Percentiles rank a stretch among this genome's conserved stretches.
Evolutionary conservation across 106 monocot genomes (phyloP).

Genomic region (Xerophyta viscosa): DNA sequence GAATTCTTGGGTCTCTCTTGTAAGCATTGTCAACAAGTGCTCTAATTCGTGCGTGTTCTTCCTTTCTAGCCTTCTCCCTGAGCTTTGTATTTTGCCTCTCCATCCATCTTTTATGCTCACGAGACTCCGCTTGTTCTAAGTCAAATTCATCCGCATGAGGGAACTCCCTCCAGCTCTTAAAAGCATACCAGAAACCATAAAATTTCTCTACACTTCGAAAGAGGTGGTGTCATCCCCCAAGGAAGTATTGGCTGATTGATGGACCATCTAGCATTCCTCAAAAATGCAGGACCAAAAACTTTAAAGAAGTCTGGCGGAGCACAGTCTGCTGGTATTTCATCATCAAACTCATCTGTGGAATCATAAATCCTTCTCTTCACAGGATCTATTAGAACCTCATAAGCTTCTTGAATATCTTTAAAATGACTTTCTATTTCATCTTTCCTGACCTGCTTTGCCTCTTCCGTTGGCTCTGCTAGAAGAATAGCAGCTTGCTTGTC

Average conservation of each 20-base stretch:
- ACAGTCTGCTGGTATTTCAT: conserved; percentile 84
- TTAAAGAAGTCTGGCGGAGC: conserved; percentile 77
- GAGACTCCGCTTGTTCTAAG: conserved; percentile 79
- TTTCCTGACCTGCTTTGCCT: conserved; percentile 43
- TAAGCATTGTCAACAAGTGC: conserved; percentile 81
- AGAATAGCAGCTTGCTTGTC: conserved; percentile 81
- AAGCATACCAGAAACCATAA: conserved; percentile 84
- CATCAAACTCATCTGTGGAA: conserved; percentile 94
- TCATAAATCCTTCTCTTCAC: conserved; percentile 85
- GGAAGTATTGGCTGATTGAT: conserved; percentile 50
- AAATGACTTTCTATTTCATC: conserved; percentile 83
- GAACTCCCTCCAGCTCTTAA: conserved; percentile 94
- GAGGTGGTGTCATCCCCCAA: conserved; percentile 62
- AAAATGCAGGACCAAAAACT: conserved; percentile 81
- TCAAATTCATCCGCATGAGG: conserved; percentile 84
- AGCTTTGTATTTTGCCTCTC: conserved; percentile 88
- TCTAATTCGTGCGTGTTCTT: conserved; percentile 61
- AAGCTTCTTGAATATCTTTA: conserved; percentile 88
- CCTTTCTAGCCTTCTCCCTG: conserved; percentile 73
- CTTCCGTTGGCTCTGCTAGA: conserved; percentile 68
- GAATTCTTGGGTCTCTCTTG: conserved; percentile 77
- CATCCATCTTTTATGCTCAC: conserved; percentile 95
- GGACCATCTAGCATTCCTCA: conserved; percentile 91
- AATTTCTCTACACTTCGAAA: conserved; percentile 60
- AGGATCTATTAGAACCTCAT: conserved; percentile 86